Evolutionary conservation across 139 green algal species (phyloP), one percentile per base, ranked within the genome.

Genomic region (Auxenochlorella pyrenoidosa): DNA sequence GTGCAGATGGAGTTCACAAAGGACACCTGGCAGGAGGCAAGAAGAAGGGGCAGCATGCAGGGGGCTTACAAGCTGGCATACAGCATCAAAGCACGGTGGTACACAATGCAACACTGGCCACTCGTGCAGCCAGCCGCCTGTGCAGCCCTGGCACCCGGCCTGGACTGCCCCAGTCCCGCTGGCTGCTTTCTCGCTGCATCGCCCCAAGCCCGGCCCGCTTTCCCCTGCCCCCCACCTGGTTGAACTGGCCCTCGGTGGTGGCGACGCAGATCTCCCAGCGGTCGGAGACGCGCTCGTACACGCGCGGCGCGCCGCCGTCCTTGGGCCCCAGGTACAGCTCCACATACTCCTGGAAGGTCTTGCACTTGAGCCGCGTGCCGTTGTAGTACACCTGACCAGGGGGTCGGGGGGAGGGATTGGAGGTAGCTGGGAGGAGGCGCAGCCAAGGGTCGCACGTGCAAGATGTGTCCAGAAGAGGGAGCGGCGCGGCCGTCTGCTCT

Each of bases 1-100:
- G 98, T 99, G 93, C 93, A 96, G 89, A 99, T 99, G 81, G 95
- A 95, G 93, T 99, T 99, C 40, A 97, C 97, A 89, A 99, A 99
- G 86, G 93, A 98, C 68, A 99, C 96, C 96, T 99, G 95, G 26
- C 13, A 40, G 80, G 54, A 63, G 15, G 22, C 6, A 58, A 12
- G 47, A 58, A 58, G 47, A 5, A 59, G 54, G 8, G 28, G 24
- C 38, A 21, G 51, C 51, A 54, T 6, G 32, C 54, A 83, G 34
- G 34, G n/a, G 43, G 41, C 6, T 60, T 21, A 34, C 16, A 60
- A 28, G 73, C 73, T 36, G 41, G 40, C 73, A 38, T n/a, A 13
- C 47, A 38, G 21, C 41, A 60, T 60, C 2, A 8, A 41, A 18
- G 70, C 30, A 12, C 38, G 5, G 30, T n/a, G 38, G 43, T 40